Evolutionary conservation across 2,329 filamentous ascomycete genomes (phyloP).

Genomic region (Colletotrichum trifolii): DNA sequence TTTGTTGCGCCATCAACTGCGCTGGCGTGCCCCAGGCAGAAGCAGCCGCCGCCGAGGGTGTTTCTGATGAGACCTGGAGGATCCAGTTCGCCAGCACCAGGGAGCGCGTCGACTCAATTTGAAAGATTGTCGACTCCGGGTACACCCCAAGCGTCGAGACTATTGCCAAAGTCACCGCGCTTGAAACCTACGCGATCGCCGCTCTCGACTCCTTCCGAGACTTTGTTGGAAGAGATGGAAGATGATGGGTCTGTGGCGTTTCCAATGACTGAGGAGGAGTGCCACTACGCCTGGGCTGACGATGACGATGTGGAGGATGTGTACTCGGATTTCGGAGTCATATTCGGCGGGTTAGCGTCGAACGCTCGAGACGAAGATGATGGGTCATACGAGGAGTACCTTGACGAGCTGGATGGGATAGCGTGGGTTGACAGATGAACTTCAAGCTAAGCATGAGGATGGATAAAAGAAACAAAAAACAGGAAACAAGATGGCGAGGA

Average conservation of each 20-base stretch:
- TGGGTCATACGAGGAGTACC: constrained; percentile 63
- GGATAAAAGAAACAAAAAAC: not conserved
- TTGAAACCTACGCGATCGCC: constrained; percentile 27
- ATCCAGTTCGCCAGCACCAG: not conserved
- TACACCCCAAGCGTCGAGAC: constrained; percentile 2
- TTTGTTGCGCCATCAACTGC: constrained; percentile 41
- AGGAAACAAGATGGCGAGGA: not conserved
- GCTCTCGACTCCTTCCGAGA: constrained; percentile 44
- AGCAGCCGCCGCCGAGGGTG: constrained; percentile 16
- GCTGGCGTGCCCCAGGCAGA: constrained; percentile 6
- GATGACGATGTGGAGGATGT: constrained; percentile 61
- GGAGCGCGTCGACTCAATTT: not conserved
- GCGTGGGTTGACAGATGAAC: constrained; percentile 50
- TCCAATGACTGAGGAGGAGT: constrained; percentile 58
- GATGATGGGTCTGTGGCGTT: constrained; percentile 61
- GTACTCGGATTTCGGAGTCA: constrained; percentile 65
- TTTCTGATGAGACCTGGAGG: constrained; percentile 21
- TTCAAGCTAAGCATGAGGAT: not conserved
- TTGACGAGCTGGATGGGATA: constrained; percentile 67
- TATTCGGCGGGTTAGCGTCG: constrained; percentile 54
- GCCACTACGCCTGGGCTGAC: constrained; percentile 53
- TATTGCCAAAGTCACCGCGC: constrained; percentile 23
- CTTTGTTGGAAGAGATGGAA: constrained; percentile 46
- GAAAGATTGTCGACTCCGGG: constrained; percentile 5
- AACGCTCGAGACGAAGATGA: constrained; percentile 47